Base-by-base conservation (phyloP, 371 early-diverging fungal species). In the Choanephora cucurbitarum region DNA sequence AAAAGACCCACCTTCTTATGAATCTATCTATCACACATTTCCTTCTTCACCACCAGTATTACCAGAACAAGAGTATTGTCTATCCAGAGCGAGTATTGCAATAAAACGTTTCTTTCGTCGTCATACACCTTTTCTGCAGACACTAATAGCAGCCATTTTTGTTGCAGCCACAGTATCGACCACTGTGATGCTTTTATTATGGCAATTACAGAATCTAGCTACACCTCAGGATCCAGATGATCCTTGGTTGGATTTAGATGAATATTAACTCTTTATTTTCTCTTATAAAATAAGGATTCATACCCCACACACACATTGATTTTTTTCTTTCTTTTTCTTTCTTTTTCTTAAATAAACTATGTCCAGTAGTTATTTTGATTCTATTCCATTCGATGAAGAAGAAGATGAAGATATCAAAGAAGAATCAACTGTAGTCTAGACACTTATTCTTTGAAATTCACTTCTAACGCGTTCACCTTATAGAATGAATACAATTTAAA, bases 1-100 rank as follows among this genome's bases (percentile, higher is more conserved):
- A 37, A 74, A 74, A 60, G 75, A 74, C 49, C 75, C 69, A 33
- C 75, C 75, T 15, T 69, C 75, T 10, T 74, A 74, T 57, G 70
- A 75, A 19, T 74, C 74, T 28, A 24, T 74, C 32, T 74, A 74
- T 49, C 48, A 70, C 11, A 55, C 60, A 21, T 58, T 67, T 49
- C 61, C 28, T 28, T 28, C 28, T 7, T 5, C 68, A 17, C 55
- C 63, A 19, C 61, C 55, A 15, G 50, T 67, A 11, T 63, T 60
- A 46, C 49, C 56, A 44, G 34, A 39, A 39, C 37, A 53, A 21
- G 48, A 17, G 10, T 37, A 37, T 46, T 54, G 28, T 3, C 54
- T 58, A 34, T 60, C 61, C 17, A 60, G 48, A 21, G 46, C 42
- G n/a, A 49, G 55, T 15, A 52, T 39, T 50, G 62, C 50, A 18